These are phyloP conservation scores for Scytalidium sp. DNA, from an alignment of 2,329 filamentous ascomycete species.

Conservation along the genomic window DNA sequence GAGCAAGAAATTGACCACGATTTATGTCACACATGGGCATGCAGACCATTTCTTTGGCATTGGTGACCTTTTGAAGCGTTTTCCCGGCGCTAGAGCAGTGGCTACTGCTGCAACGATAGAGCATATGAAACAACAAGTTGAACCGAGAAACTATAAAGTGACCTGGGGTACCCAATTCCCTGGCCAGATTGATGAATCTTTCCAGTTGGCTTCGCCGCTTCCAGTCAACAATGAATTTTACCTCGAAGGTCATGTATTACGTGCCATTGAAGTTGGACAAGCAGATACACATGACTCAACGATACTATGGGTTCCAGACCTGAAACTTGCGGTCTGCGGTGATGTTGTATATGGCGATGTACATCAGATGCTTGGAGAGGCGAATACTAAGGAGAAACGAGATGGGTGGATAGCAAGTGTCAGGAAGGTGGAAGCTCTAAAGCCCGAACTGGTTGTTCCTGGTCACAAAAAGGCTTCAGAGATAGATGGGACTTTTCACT, in stretches of 20 bases:
- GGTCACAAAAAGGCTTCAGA: constrained; percentile 26
- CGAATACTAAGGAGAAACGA: constrained; percentile 26
- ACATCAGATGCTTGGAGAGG: constrained; percentile 31
- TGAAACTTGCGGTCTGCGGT: constrained; percentile 31
- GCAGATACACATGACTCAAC: constrained; percentile 23
- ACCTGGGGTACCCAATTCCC: constrained; percentile 24
- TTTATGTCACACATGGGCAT: constrained; percentile 41
- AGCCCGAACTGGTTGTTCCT: constrained; percentile 27
- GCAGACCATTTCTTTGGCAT: constrained; percentile 38
- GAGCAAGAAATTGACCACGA: constrained; percentile 25
- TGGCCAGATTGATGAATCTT: constrained; percentile 15
- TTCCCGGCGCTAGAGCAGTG: constrained; percentile 20
- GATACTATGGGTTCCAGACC: constrained; percentile 29
- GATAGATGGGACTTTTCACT: constrained; percentile 23
- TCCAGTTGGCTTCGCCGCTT: constrained; percentile 12
- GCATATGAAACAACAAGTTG: constrained; percentile 19
- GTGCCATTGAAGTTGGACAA: constrained; percentile 19
- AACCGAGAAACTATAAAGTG: constrained; percentile 3
- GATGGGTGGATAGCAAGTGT: constrained; percentile 30
- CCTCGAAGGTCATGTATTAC: constrained; percentile 13
- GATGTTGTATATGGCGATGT: constrained; percentile 34
- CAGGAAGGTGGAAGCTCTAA: constrained; percentile 25
- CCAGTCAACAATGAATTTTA: constrained; percentile 9
- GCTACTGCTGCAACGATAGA: constrained; percentile 21
- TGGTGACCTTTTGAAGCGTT: constrained; percentile 24